Evolutionary conservation across 768 basidiomycete species (phyloP), one percentile per base, ranked within the genome.

Genomic region (Dentipellis sp.): DNA sequence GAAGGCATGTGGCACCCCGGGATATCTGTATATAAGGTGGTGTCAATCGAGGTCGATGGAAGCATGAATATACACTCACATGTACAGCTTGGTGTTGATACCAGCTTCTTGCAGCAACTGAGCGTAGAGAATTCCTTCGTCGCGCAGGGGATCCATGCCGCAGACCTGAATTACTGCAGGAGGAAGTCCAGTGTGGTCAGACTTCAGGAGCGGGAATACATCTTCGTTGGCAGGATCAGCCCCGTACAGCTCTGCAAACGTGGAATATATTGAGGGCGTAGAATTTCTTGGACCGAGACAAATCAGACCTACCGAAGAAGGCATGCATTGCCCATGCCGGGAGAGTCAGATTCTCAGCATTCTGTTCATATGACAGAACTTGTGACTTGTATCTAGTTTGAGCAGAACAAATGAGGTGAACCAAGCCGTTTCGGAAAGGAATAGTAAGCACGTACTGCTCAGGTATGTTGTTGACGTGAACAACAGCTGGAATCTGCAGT

Each of bases 1-100:
- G 36, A 58, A 58, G 5, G 14, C 46, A 50, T 58, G 57, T 22
- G 57, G 57, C 6, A 54, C 29, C 29, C 29, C 29, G 29, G 29
- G n/a, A 4, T 47, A 29, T 52, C 29, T 40, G 53, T 21, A 55
- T 55, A 36, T 42, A 10, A 42, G 29, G 3, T 29, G 29, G 40
- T 9, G 8, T 8, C 21, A n/a, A 22, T 12, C 21, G 21, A 17
- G 14, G 40, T 14, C 7, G 17, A 9, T 16, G 14, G 40, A 14
- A 42, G 10, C 17, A 2, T 11, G 6, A 29, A 29, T 29, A 6
- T 29, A 29, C 29, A 42, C 55, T 17, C 38, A 56, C 55, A 50
- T 29, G 46, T 56, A 12, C 3, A 56, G 34, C 14, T 35, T 17
- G 2, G 55, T 56, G 17, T 38, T 11, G 10, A 22, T 19, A 4